Evolutionary conservation across 495 filamentous ascomycete genomes (phyloP), one percentile per base, ranked within the genome.

Genomic region (Tuber magnatum): DNA sequence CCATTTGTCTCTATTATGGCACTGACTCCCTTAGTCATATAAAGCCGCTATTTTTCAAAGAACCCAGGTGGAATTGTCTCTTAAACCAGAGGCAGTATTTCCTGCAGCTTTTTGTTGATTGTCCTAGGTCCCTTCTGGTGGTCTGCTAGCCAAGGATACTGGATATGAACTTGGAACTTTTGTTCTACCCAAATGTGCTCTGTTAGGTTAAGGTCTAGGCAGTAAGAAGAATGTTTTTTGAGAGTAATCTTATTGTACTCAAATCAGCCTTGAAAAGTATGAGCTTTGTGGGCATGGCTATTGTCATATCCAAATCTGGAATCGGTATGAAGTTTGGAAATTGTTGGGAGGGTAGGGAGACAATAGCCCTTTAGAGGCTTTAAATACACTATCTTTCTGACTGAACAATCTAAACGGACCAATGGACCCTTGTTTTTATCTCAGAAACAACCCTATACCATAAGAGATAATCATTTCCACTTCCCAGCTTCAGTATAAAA

Each of bases 151-250:
- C 39, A 7, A 40, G 39, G 39, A 40, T 40, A 40, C 39, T 40
- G 39, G 39, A 40, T 40, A 3, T 40, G 39, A 7, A 40, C 39
- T 40, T 7, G 39, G 39, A 2, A 7, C 39, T 40, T 40, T 7
- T 3, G 39, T 40, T 40, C 39, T 7, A 40, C 39, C 39, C 39
- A 40, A 40, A 40, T 7, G 7, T 40, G 39, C 39, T 40, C 39
- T 72, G 78, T 80, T 43, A 73, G 74, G 46, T 79, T 80, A 4
- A 79, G 48, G 71, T 80, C 79, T 16, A 70, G 79, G 9, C 74
- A 81, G 71, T 77, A 80, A 6, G 70, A 22, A 20, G 76, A 72
- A 44, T 70, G 71, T 9, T 28, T 38, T 20, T 74, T 43, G 3
- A 76, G 18, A n/a, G 20, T 39, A 39, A 76, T 71, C 10, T 14